These are phyloP conservation scores for Jaapia argillacea DNA, from an alignment of 768 basidiomycete genomes.

Conservation along the genomic window DNA sequence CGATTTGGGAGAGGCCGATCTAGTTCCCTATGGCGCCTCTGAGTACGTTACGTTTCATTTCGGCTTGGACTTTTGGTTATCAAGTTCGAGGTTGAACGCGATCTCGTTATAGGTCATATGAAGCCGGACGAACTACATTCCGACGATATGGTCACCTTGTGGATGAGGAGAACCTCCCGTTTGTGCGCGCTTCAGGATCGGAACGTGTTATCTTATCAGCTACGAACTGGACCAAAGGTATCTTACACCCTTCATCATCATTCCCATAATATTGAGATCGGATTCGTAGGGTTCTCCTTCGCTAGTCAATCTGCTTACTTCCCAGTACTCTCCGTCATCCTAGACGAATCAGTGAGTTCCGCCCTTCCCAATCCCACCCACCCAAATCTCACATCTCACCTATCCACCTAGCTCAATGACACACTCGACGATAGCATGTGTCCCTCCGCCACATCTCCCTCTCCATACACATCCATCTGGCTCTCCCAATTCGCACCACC, in stretches of 20 bases:
- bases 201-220: slow-evolving; percentile 58
- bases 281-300: slow-evolving; percentile 41
- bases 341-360: slow-evolving; percentile 41
- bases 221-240: slow-evolving; percentile 60
- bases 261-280: too few species aligned
- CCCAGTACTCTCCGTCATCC: slow-evolving; percentile 43
- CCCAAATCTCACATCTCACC: background rate
- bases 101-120: slow-evolving; percentile 27
- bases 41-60: slow-evolving; percentile 41
- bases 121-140: slow-evolving; percentile 42
- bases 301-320: slow-evolving; percentile 37
- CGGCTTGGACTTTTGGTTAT: too few species aligned
- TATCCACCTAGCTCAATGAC: slow-evolving; percentile 31
- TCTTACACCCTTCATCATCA: slow-evolving; percentile 1
- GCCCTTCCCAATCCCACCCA: background rate
- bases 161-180: slow-evolving; percentile 34
- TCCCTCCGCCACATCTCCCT: slow-evolving; percentile 38
- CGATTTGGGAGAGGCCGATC: slow-evolving; percentile 41
- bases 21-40: slow-evolving; percentile 55
- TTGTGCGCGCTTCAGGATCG: slow-evolving; percentile 39
- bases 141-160: slow-evolving; percentile 45
- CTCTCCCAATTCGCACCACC: slow-evolving; percentile 40
- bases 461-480: slow-evolving; percentile 42
- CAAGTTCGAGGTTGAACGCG: background rate
- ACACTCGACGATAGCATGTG: slow-evolving; percentile 64